Evolutionary conservation across 1,284 basidiomycete genomes (phyloP).

Genomic region (Microbotryum intermedium): DNA sequence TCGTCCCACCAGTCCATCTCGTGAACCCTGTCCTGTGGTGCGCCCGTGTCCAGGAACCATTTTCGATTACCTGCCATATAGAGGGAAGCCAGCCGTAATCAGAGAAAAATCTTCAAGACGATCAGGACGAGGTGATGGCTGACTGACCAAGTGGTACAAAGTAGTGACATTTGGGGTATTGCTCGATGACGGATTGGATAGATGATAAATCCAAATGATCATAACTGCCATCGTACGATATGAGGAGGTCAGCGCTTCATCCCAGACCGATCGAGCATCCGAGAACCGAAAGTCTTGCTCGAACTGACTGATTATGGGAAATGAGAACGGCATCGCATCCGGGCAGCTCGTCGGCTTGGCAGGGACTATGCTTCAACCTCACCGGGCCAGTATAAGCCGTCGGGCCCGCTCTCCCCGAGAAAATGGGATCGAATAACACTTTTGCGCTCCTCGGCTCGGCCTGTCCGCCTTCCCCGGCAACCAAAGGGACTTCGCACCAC

Average conservation of each 20-base stretch:
- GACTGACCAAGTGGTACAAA: conserved; percentile 34
- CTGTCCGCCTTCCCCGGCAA: neutral
- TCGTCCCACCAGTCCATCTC: conserved; percentile 37
- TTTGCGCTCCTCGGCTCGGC: conserved; percentile 11
- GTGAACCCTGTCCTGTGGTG: conserved; percentile 22
- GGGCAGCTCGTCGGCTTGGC: conserved; percentile 31
- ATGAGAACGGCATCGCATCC: conserved; percentile 32
- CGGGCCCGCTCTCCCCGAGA: conserved; percentile 32
- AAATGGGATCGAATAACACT: conserved; percentile 35
- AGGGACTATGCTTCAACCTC: conserved; percentile 27
- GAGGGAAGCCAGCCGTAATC: too few relatives aligned
- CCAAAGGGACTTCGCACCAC: conserved; percentile 22
- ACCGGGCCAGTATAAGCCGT: conserved; percentile 32
- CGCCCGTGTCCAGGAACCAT: conserved; percentile 27
- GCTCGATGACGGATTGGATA: conserved; percentile 21
- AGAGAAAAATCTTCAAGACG: neutral
- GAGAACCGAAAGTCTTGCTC: too few relatives aligned
- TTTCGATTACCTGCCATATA: conserved; percentile 28
- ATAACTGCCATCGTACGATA: conserved; percentile 31
- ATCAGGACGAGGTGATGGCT: neutral
- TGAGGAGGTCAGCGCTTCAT: too few relatives aligned
- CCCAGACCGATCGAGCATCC: too few relatives aligned
- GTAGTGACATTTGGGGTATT: conserved; percentile 27
- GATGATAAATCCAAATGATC: conserved; percentile 34
- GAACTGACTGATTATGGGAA: conserved; percentile 35